Evolutionary conservation across 352 stramenopile genomes (phyloP), one percentile per base, ranked within the genome.

Genomic region (Phytopythium montanum): DNA sequence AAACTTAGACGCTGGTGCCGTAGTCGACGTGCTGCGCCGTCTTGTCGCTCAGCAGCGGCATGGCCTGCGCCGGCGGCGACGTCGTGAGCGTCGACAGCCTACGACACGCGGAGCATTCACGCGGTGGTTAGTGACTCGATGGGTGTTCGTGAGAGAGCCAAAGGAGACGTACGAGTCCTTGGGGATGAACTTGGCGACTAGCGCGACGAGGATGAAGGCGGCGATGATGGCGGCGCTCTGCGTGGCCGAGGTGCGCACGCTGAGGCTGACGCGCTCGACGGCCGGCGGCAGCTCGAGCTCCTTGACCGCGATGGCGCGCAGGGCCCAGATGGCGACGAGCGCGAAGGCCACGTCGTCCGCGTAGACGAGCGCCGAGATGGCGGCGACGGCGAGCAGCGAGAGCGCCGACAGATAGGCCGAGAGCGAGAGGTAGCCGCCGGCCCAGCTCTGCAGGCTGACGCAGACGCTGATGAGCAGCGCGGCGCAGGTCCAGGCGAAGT

Each of bases 401-500:
- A 92, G 49, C 45, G 88, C 50, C 48, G 69, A 68, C 33, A 89
- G 41, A 50, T 93, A 93, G 41, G 75, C 69, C 53, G 66, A 66
- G 50, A 87, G 59, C 36, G 76, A 81, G 21, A 91, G 56, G 48
- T 72, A 88, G 29, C 70, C 73, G 10, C 70, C 63, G 19, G 57
- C 44, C 19, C 85, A 46, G 29, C 88, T 68, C 55, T 90, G 77
- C n/a, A 69, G 60, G 29, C 75, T 75, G 41, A 93, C 77, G 25
- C 77, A 75, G 54, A 93, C 64, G 62, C 68, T 84, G 68, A 93
- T 91, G 36, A 90, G 70, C 54, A 72, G 86, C 45, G 83, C 81
- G 19, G 73, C 81, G 42, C 72, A 85, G 12, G 76, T 87, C 83
- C 83, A 93, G 21, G 77, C 78, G 50, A 91, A 93, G 59, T 93